Base-by-base conservation (phyloP, 2,329 filamentous ascomycete species). In the Paraphoma sp. region DNA sequence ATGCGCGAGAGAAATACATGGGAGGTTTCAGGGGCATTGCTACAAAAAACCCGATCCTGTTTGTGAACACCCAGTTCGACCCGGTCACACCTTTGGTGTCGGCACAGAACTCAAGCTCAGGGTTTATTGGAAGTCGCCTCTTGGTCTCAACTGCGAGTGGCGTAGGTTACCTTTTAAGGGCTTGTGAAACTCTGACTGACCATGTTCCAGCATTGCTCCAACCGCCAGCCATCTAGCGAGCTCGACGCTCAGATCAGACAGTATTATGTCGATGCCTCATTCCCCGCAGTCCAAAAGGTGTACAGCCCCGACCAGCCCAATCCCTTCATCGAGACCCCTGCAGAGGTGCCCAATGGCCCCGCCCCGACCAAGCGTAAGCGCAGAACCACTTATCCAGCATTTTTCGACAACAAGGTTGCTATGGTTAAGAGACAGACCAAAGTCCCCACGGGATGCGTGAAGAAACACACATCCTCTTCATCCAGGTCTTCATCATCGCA, bases 31-130 rank as follows among this genome's bases (percentile, higher is more conserved):
- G 45, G 6, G 43, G 36, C 42, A 52, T 48, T 11, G 43, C 38
- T n/a, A 62, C 59, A 5, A 57, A 55, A 41, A 45, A 52, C 28
- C 59, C 59, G 2, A 47, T 57, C 16, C 46, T 62, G 31, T 48
- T 60, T 14, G 31, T 57, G 3, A 47, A 55, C 12, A 46, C 47
- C 12, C 42, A 50, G n/a, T 51, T 46, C 43, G 43, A 55, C 41
- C 51, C 51, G 16, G 45, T 54, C 11, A 54, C 51, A 14, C 51
- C 51, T 23, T 29, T 54, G 9, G 29, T 45, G 2, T 54, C 51
- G 12, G 51, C 51, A n/a, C 45, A 55, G 17, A 47, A 51, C 33
- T 51, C 48, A 4, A 29, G 38, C 7, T 17, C 14, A 16, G 47
- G 53, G 8, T 55, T 55, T 17, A 16, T 46, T 7, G 30, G 30